These are phyloP conservation scores for Cercospora sesami DNA, from an alignment of 2,329 filamentous ascomycete species.

Conservation along the genomic window DNA sequence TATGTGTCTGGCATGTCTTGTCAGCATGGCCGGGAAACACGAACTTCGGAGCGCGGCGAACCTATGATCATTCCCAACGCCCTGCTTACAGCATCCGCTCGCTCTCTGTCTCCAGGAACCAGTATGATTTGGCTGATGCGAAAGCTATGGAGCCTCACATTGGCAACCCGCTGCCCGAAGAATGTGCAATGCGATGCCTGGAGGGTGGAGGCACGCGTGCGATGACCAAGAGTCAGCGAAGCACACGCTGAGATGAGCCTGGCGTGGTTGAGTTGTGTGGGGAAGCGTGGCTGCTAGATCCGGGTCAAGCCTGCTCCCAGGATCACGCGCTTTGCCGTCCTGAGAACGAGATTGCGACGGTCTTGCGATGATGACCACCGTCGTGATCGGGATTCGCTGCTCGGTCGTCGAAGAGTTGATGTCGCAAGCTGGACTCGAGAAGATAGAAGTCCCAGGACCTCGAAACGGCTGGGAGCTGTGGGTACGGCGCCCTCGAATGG, in stretches of 20 bases:
- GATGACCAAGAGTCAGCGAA: constrained; percentile 10
- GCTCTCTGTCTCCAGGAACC: not conserved
- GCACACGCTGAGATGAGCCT: constrained; percentile 1
- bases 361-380: not conserved
- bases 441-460: constrained; percentile 13
- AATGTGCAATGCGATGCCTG: constrained; percentile 16
- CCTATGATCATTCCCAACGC: constrained; percentile 36
- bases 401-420: constrained; percentile 12
- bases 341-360: not conserved
- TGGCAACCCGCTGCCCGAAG: constrained; percentile 10
- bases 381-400: not conserved
- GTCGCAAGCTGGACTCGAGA: constrained; percentile 23
- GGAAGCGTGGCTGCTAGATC: constrained; percentile 17
- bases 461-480: constrained; percentile 25
- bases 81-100: constrained; percentile 3
- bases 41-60: constrained; percentile 12
- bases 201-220: constrained; percentile 12
- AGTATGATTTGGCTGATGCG: constrained; percentile 7
- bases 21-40: not conserved
- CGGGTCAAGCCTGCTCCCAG: not conserved
- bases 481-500: constrained; percentile 22
- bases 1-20: constrained; percentile 18
- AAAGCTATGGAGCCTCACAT: constrained; percentile 26
- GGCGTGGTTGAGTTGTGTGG: constrained; percentile 18
- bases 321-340: not conserved